Percentiles rank a stretch among this genome's conserved stretches.
phyloP scores from a whole-genome alignment of 331 rosid genomes.

The Erythrophleum ivorense region DNA sequence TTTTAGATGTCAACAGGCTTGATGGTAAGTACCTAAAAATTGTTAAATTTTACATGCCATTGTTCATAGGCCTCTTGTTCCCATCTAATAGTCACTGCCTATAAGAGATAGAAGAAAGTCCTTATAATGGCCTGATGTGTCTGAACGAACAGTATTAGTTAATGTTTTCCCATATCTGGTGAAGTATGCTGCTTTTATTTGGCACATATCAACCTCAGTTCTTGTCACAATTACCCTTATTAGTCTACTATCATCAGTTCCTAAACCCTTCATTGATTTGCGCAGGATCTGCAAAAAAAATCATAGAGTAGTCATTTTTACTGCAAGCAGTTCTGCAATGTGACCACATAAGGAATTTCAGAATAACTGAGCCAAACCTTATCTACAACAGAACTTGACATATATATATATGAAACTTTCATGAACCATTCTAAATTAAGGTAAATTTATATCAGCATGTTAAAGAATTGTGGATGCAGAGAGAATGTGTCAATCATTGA shows the following conservation, averaged over 20 bases:
- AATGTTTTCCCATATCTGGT: conserved; percentile 58
- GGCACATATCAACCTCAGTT: conserved; percentile 71
- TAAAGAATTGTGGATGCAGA: too few species aligned
- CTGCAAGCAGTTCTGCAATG: not conserved
- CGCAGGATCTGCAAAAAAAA: conserved; percentile 52
- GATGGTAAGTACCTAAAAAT: not conserved
- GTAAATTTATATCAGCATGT: not conserved
- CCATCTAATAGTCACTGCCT: conserved; percentile 47
- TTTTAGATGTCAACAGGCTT: not conserved
- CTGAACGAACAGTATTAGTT: conserved; percentile 69
- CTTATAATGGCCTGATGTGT: conserved; percentile 70
- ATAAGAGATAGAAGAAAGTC: conserved; percentile 67
- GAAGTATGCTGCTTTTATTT: conserved; percentile 66
- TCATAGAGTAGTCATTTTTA: not conserved
- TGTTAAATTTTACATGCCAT: not conserved
- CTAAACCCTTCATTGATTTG: conserved; percentile 81
- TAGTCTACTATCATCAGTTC: conserved; percentile 68
- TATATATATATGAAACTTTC: not conserved
- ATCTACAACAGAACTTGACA: not conserved
- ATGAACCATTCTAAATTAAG: not conserved
- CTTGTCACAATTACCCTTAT: conserved; percentile 70
- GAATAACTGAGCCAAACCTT: not conserved
- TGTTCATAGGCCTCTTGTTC: not conserved
- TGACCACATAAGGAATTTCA: not conserved
- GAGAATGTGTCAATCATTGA: too few species aligned